Evolutionary conservation across 352 stramenopile genomes (phyloP).

Genomic region (Pythium phragmitis): DNA sequence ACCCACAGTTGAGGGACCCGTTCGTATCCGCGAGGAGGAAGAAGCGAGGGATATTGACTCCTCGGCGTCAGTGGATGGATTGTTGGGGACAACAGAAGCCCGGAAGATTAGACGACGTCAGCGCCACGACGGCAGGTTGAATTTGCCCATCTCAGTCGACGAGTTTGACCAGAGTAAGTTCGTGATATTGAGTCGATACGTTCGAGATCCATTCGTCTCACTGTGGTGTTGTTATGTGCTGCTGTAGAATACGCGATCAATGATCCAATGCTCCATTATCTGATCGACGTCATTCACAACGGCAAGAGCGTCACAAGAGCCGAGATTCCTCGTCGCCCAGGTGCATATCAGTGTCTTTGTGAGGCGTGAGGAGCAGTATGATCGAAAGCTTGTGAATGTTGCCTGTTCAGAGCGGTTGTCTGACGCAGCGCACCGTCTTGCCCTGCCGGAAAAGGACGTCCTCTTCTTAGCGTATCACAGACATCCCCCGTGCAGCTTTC

Average conservation of each 20-base stretch:
- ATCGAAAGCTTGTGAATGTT: neutral
- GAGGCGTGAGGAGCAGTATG: no score
- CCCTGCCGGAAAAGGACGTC: slow-evolving; percentile 45
- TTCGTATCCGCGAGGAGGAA: no score
- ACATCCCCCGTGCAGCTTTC: no score
- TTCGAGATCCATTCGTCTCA: neutral
- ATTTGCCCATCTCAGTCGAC: neutral
- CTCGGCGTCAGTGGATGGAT: no score
- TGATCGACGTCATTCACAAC: neutral
- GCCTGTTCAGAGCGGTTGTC: neutral
- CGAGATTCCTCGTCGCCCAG: neutral
- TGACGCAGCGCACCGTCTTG: neutral
- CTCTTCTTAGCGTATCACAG: slow-evolving; percentile 46
- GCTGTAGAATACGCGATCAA: neutral
- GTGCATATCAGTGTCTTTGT: neutral
- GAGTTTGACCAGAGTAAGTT: slow-evolving; percentile 23
- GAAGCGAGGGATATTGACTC: no score
- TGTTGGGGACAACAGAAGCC: no score
- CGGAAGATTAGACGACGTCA: no score
- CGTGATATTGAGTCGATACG: neutral
- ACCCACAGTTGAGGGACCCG: no score
- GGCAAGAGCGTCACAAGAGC: neutral
- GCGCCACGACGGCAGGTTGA: no score
- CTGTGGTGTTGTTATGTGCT: neutral
- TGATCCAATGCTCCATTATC: neutral